Conservation (phyloP, 148 eudicot genomes). For the Dysphania ambrosioides region DNA sequence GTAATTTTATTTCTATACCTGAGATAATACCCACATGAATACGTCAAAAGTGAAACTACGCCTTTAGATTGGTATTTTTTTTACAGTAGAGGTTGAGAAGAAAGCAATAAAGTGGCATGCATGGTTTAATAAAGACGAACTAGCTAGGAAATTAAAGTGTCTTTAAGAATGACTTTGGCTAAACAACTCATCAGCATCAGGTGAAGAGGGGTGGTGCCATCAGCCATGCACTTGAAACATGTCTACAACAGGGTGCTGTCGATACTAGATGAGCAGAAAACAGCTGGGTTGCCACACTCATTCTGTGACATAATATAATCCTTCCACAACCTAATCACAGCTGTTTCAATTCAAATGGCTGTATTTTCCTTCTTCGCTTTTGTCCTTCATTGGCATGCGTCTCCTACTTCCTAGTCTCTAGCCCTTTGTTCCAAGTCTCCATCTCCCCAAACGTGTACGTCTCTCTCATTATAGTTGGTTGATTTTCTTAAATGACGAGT, state of each 20-base stretch:
- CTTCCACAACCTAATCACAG: background rate
- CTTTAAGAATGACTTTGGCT: background rate
- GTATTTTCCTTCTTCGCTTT: background rate
- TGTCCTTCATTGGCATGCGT: background rate
- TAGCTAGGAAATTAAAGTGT: background rate
- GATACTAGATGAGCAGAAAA: background rate
- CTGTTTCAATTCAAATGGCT: background rate
- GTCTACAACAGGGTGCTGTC: background rate
- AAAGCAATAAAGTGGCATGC: background rate
- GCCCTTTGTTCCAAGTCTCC: background rate
- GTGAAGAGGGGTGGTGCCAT: background rate
- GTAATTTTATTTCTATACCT: too few relatives aligned
- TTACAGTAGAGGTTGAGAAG: background rate
- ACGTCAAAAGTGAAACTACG: background rate
- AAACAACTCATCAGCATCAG: background rate
- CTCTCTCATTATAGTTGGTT: background rate
- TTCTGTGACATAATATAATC: background rate
- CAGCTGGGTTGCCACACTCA: slow-evolving; percentile 5
- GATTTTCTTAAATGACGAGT: background rate
- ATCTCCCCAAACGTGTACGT: background rate
- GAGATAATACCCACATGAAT: too few relatives aligned
- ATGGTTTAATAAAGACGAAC: background rate
- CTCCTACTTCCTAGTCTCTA: background rate
- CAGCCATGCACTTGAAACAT: background rate
- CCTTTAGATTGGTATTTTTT: background rate